phyloP scores from a whole-genome alignment of 495 filamentous ascomycete species.

The Echria macrotheca region DNA sequence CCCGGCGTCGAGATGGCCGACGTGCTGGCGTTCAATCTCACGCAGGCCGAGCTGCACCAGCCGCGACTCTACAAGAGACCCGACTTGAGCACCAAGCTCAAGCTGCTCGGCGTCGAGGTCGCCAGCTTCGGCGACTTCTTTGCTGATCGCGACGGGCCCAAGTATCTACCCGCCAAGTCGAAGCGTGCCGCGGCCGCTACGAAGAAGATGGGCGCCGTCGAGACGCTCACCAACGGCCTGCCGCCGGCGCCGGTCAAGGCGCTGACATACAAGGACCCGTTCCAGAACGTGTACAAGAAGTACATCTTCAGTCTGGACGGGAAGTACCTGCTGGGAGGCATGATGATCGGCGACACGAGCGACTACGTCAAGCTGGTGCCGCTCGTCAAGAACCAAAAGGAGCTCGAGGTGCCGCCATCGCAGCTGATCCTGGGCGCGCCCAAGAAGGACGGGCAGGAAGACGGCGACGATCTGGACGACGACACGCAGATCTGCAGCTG shows the following conservation, averaged over 20 bases:
- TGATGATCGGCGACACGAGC: slow-evolving; percentile 97
- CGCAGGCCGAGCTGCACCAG: slow-evolving; percentile 67
- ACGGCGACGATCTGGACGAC: slow-evolving; percentile 53
- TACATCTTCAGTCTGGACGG: slow-evolving; percentile 91
- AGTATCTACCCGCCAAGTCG: slow-evolving; percentile 57
- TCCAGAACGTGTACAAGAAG: slow-evolving; percentile 93
- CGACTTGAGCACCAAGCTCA: slow-evolving; percentile 90
- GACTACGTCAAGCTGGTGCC: slow-evolving; percentile 93
- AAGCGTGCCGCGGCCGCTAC: slow-evolving; percentile 30
- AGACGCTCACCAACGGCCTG: slow-evolving; percentile 48
- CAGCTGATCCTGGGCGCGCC: slow-evolving; percentile 85
- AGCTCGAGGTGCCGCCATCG: slow-evolving; percentile 74
- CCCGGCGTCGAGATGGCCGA: slow-evolving; percentile 97
- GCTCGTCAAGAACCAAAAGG: slow-evolving; percentile 86
- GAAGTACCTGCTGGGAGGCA: slow-evolving; percentile 87
- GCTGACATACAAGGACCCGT: slow-evolving; percentile 88
- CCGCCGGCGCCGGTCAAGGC: slow-evolving; percentile 67
- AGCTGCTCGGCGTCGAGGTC: slow-evolving; percentile 89
- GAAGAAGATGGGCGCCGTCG: slow-evolving; percentile 27
- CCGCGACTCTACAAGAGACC: slow-evolving; percentile 73
- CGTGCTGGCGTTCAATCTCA: slow-evolving; percentile 90
- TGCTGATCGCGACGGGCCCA: slow-evolving; percentile 83
- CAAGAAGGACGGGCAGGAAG: slow-evolving; percentile 67
- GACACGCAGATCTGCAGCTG: slow-evolving; percentile 93
- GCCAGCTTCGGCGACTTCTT: slow-evolving; percentile 97